These are phyloP conservation scores for Salix exigua DNA, from an alignment of 345 rosid genomes.

Conservation along the genomic window DNA sequence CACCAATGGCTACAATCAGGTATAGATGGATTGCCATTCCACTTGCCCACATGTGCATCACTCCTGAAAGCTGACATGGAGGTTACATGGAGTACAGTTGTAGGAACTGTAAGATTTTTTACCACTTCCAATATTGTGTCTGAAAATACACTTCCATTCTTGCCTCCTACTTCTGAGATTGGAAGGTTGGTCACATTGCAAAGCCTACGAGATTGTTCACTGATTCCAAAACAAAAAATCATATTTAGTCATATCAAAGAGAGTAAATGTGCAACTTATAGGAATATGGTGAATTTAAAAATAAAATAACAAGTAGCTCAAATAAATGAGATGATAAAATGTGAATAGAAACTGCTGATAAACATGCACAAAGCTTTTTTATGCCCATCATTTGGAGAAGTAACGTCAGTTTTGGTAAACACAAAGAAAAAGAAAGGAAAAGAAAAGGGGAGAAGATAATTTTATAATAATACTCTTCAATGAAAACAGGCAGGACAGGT, in stretches of 20 bases:
- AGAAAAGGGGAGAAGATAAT: not conserved
- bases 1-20: slow-evolving; percentile 98
- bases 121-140: slow-evolving; percentile 48
- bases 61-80: slow-evolving; percentile 74
- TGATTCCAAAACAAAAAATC: slow-evolving; percentile 22
- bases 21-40: slow-evolving; percentile 60
- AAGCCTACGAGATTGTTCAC: slow-evolving; percentile 46
- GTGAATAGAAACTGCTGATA: too few species aligned
- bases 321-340: not conserved
- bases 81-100: slow-evolving; percentile 59
- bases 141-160: slow-evolving; percentile 52
- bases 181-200: slow-evolving; percentile 73
- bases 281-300: not conserved
- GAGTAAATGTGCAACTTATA: not conserved
- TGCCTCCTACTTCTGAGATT: slow-evolving; percentile 43
- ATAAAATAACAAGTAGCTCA: not conserved
- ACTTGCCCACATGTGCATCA: slow-evolving; percentile 81
- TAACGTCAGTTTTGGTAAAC: not conserved
- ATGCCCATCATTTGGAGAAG: too few species aligned
- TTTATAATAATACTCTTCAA: not conserved
- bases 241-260: not conserved
- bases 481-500: not conserved
- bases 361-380: too few species aligned
- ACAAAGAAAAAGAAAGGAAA: not conserved
- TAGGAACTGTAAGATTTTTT: slow-evolving; percentile 57